Evolutionary conservation across 768 basidiomycete species (phyloP).

Genomic region (Lactarius pseudohatsudake): DNA sequence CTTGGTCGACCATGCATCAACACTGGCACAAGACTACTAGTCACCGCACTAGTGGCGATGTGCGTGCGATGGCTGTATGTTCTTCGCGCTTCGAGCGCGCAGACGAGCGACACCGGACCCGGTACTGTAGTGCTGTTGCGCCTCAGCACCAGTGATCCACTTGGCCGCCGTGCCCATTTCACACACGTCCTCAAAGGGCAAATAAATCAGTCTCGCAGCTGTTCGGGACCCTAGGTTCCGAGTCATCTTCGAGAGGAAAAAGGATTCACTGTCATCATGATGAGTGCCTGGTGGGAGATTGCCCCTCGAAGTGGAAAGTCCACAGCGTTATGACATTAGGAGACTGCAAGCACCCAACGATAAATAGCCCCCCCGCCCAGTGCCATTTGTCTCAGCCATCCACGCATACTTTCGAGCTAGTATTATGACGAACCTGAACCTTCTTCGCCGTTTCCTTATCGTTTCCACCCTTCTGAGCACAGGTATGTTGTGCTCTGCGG

Average conservation of each 20-base stretch:
- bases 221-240: not conserved
- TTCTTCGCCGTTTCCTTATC: not conserved
- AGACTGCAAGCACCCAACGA: not conserved
- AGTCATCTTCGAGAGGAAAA: not conserved
- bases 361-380: not conserved
- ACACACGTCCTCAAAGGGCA: not conserved
- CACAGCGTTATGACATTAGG: not conserved
- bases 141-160: not conserved
- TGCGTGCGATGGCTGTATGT: not conserved
- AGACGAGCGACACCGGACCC: not conserved
- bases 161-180: not conserved
- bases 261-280: not conserved
- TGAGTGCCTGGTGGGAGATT: not conserved
- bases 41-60: not conserved
- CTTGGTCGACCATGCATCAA: not conserved
- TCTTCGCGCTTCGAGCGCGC: not conserved
- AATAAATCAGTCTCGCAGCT: not conserved
- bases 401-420: not conserved
- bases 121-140: not conserved
- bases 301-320: not conserved
- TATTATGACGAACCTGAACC: not conserved
- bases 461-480: not conserved
- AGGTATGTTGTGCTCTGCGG: not conserved
- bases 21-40: not conserved
- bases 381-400: not conserved